Evolutionary conservation across 1,284 basidiomycete species (phyloP), one percentile per base, ranked within the genome.

Genomic region (Sanguinoderma infundibulare): DNA sequence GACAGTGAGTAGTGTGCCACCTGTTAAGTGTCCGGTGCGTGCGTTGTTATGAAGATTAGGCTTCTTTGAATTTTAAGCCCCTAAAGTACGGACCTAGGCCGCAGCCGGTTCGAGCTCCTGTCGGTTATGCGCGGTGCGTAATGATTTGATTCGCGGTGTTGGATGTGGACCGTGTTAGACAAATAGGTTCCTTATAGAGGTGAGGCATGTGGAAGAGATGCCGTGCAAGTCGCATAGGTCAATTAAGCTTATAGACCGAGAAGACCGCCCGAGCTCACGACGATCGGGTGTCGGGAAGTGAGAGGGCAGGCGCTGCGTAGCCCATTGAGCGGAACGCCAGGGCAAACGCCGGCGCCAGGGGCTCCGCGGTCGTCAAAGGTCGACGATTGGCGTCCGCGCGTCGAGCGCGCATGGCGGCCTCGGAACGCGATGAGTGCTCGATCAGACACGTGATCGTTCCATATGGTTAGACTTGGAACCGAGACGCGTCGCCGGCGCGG

Each of bases 371-470:
- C n/a, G n/a, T n/a, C n/a, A 28, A 42, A 8, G 24, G 44, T 47
- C 20, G 15, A 17, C n/a, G 44, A 5, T 32, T 26, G 28, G 46
- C 28, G 26, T 24, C 44, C 28, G 51, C 24, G 51, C 22, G 22
- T 53, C 39, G 39, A 34, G 28, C 17, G 38, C 28, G 30, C 12
- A 15, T 42, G 24, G 39, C 17, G 39, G n/a, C 17, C 34, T n/a
- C 26, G 28, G 24, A 26, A 40, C 39, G 28, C 28, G 17, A 22
- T 49, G 46, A 49, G 42, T 49, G 46, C 57, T 51, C 54, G 57
- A 59, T 57, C 49, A 24, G 17, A 20, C 64, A 68, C 67, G 67
- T 68, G 67, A 66, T 54, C 64, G 64, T 62, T 64, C 60, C 67
- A 68, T 68, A 61, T 56, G 67, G 67, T 55, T 64, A 63, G 59